phyloP scores from a whole-genome alignment of 306 rosid species.

The Trifolium repens region DNA sequence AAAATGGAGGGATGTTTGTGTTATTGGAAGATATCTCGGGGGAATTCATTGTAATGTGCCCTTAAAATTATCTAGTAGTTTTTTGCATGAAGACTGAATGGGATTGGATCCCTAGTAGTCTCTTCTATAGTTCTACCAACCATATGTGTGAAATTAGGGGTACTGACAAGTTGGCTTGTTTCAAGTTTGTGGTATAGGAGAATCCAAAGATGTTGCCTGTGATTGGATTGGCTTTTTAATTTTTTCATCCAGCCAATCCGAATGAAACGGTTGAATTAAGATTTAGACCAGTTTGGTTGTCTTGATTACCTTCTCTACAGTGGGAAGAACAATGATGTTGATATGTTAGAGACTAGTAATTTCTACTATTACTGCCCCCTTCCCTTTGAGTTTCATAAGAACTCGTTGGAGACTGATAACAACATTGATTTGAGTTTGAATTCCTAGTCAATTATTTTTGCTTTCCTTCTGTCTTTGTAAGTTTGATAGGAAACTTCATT shows the following conservation, averaged over 20 bases:
- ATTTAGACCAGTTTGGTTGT: background rate
- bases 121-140: background rate
- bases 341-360: slow-evolving; percentile 20
- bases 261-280: background rate
- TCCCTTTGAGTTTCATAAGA: slow-evolving; percentile 21
- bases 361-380: background rate
- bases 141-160: background rate
- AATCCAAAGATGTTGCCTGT: background rate
- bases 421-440: slow-evolving; percentile 30
- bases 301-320: slow-evolving; percentile 18
- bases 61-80: background rate
- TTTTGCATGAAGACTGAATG: slow-evolving; percentile 24
- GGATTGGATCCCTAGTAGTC: background rate
- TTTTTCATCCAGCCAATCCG: background rate
- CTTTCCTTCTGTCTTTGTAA: slow-evolving; percentile 29
- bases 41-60: background rate
- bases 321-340: slow-evolving; percentile 12
- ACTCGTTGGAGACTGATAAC: background rate
- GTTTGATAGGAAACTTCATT: background rate
- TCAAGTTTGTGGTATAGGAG: background rate
- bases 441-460: slow-evolving; percentile 2
- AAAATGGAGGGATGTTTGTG: background rate
- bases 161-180: background rate
- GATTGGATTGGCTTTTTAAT: background rate
- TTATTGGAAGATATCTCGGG: background rate